phyloP scores from a whole-genome alignment of 306 rosid species.

The Prosopis cineraria region DNA sequence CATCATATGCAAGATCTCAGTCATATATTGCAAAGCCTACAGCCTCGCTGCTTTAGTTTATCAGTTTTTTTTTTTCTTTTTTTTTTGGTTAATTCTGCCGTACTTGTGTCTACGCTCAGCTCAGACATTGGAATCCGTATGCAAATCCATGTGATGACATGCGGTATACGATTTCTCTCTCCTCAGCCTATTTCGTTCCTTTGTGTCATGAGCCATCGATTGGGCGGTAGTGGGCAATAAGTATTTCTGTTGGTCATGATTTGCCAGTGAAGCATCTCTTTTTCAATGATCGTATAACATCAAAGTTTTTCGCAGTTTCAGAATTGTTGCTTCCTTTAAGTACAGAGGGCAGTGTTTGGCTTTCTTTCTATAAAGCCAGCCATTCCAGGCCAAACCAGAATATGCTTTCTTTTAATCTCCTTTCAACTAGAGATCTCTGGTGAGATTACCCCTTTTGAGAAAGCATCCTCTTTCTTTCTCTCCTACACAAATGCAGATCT shows the following conservation, averaged over 20 bases:
- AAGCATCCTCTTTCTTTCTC: conserved; percentile 37
- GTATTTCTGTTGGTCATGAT: conserved; percentile 49
- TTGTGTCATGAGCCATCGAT: conserved; percentile 13
- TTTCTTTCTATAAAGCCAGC: conserved; percentile 46
- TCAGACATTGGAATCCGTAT: background rate
- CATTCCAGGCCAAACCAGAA: conserved; percentile 31
- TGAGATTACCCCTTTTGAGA: conserved; percentile 49
- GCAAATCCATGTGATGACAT: conserved; percentile 3
- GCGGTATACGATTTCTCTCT: background rate
- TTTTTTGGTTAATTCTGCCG: conserved; percentile 4
- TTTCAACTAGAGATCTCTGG: conserved; percentile 43
- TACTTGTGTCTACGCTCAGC: background rate
- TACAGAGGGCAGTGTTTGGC: conserved; percentile 48
- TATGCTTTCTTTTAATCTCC: conserved; percentile 24
- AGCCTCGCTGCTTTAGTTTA: background rate
- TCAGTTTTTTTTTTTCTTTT: background rate
- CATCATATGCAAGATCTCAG: conserved; percentile 31
- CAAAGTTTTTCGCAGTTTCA: conserved; percentile 42
- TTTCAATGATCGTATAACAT: conserved; percentile 29
- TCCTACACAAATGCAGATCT: conserved; percentile 30
- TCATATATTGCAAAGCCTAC: background rate
- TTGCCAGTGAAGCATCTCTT: conserved; percentile 47
- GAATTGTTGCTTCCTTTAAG: conserved; percentile 44
- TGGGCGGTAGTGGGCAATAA: conserved; percentile 24
- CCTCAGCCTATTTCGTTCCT: background rate